phyloP scores from a whole-genome alignment of 2,329 filamentous ascomycete genomes.

The Cladosporium sphaerospermum region DNA sequence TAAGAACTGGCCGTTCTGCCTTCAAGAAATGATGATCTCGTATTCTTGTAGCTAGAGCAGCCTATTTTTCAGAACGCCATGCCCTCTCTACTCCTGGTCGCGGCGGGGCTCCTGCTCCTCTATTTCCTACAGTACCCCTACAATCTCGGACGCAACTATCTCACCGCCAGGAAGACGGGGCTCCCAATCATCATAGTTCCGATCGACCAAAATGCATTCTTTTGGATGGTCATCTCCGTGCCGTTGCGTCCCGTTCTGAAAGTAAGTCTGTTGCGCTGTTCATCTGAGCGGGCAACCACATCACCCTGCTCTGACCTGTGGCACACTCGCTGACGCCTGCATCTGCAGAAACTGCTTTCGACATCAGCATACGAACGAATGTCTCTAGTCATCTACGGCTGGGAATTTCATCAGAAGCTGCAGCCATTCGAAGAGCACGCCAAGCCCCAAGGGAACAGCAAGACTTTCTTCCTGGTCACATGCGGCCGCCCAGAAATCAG shows the following conservation, averaged over 20 bases:
- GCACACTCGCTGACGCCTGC: not conserved
- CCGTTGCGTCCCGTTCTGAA: conserved; percentile 15
- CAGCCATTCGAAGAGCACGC: conserved; percentile 15
- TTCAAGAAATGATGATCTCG: too few relatives aligned
- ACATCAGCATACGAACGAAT: conserved; percentile 18
- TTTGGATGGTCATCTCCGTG: conserved; percentile 23
- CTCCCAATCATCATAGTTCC: conserved; percentile 24
- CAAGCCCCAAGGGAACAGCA: conserved; percentile 14
- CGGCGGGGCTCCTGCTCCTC: conserved; percentile 13
- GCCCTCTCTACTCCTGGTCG: conserved; percentile 17
- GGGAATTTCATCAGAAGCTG: conserved; percentile 22
- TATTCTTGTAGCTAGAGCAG: too few relatives aligned
- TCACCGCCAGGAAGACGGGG: conserved; percentile 20
- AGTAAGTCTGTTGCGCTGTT: not conserved
- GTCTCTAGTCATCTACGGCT: conserved; percentile 21
- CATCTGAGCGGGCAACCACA: too few relatives aligned
- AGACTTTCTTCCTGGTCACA: conserved; percentile 20
- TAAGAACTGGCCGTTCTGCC: too few relatives aligned
- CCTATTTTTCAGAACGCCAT: conserved; percentile 5
- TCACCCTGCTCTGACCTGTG: too few relatives aligned
- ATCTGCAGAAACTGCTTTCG: conserved; percentile 18
- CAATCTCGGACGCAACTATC: conserved; percentile 20
- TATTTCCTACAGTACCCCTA: conserved; percentile 19
- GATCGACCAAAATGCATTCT: conserved; percentile 22
- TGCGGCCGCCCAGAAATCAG: conserved; percentile 20